Evolutionary conservation across 371 early-diverging fungal genomes (phyloP).

Genomic region (Phascolomyces articulosus): DNA sequence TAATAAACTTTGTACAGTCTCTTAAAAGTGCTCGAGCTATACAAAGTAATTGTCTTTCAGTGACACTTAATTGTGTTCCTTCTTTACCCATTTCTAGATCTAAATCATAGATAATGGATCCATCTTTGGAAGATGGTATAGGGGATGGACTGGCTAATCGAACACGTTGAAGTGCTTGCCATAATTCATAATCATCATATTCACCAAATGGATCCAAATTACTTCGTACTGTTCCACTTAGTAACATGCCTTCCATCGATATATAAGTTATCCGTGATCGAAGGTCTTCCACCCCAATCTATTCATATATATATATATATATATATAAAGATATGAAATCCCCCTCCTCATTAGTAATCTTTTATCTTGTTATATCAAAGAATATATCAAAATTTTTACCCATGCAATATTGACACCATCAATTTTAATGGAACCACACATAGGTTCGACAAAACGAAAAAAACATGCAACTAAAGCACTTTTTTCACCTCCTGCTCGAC

Average conservation of each 20-base stretch:
- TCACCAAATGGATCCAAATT: conserved; percentile 86
- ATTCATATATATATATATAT: no score
- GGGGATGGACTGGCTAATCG: conserved; percentile 49
- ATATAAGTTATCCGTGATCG: conserved; percentile 77
- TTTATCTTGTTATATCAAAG: no score
- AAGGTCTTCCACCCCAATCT: conserved; percentile 72
- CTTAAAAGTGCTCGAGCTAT: conserved; percentile 80
- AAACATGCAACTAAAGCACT: conserved; percentile 68
- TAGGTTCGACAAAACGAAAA: conserved; percentile 79
- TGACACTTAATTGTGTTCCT: conserved; percentile 76
- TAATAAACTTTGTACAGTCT: conserved; percentile 67
- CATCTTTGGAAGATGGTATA: conserved; percentile 19
- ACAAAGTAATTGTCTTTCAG: conserved; percentile 83
- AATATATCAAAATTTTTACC: no score
- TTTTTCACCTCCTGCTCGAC: conserved; percentile 80
- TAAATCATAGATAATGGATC: conserved; percentile 50
- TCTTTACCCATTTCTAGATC: conserved; percentile 57
- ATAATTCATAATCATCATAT: conserved; percentile 78
- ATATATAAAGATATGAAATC: no score
- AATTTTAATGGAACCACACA: conserved; percentile 68
- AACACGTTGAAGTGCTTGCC: conserved; percentile 78
- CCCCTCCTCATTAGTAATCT: no score
- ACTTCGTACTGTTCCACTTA: conserved; percentile 73
- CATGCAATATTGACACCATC: conserved; percentile 78
- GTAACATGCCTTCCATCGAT: conserved; percentile 85